These are phyloP conservation scores for Citrus maxima DNA, from an alignment of 345 rosid species.

Conservation along the genomic window DNA sequence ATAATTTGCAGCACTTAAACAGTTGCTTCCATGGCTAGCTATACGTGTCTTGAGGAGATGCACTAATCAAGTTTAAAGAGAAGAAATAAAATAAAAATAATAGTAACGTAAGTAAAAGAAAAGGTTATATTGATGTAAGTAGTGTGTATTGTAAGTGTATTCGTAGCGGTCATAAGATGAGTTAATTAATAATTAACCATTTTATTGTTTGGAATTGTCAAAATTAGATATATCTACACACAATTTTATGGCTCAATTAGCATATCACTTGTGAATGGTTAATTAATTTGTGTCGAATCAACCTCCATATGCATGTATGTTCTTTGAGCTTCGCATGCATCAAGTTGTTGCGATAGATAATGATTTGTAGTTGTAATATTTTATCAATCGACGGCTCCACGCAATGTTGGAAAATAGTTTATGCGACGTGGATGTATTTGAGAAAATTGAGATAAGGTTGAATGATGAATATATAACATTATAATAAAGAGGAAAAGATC, in stretches of 20 bases:
- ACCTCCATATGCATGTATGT: background rate
- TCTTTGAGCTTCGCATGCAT: background rate
- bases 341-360: constrained; percentile 9
- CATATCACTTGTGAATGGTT: background rate
- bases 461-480: background rate
- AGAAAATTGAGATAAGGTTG: constrained; percentile 12
- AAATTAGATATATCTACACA: too few species aligned
- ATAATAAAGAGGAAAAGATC: background rate
- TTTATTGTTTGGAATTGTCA: too few species aligned
- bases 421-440: background rate
- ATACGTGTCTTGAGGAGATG: background rate
- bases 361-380: constrained; percentile 2
- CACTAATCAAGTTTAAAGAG: background rate
- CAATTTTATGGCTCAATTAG: background rate
- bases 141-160: background rate
- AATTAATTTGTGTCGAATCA: constrained; percentile 14
- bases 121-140: background rate
- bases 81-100: background rate
- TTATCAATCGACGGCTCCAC: constrained; percentile 6
- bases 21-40: background rate
- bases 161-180: too few species aligned
- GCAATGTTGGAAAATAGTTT: background rate
- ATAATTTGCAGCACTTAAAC: background rate
- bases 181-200: too few species aligned
- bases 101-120: background rate